Conservation (phyloP, 768 basidiomycete genomes). For the Hericium rajendrae region DNA sequence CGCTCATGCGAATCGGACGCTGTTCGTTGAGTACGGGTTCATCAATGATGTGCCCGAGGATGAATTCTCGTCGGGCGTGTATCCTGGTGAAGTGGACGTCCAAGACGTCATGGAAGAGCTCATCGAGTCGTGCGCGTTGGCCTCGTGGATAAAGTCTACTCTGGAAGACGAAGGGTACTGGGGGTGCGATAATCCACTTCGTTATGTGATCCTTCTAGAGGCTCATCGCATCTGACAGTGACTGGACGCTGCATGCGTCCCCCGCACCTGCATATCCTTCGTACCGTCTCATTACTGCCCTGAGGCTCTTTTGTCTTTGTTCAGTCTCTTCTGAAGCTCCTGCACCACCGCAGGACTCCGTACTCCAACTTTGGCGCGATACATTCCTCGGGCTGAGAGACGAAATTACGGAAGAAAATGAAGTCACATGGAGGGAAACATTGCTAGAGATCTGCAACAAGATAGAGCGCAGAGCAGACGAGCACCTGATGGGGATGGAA, state of each 20-base stretch:
- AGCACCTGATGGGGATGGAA: slow-evolving; percentile 25
- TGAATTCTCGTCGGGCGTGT: slow-evolving; percentile 18
- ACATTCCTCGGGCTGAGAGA: slow-evolving; percentile 27
- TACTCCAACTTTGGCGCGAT: slow-evolving; percentile 42
- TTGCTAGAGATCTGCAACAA: slow-evolving; percentile 30
- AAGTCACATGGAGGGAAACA: slow-evolving; percentile 18
- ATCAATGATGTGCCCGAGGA: slow-evolving; percentile 31
- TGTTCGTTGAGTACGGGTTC: slow-evolving; percentile 92
- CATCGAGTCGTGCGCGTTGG: slow-evolving; percentile 33
- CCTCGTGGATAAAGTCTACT: slow-evolving; percentile 38
- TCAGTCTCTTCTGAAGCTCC: slow-evolving; percentile 19
- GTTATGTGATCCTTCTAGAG: not conserved
- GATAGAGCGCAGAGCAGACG: slow-evolving; percentile 44
- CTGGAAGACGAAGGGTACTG: slow-evolving; percentile 68
- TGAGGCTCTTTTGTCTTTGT: slow-evolving; percentile 52
- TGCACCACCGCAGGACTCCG: slow-evolving; percentile 13
- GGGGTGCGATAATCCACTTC: slow-evolving; percentile 44
- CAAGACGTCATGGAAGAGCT: slow-evolving; percentile 41
- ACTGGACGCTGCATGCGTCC: slow-evolving; percentile 67
- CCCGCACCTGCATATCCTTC: slow-evolving; percentile 65
- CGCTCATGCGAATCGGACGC: slow-evolving; percentile 58
- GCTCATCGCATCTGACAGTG: slow-evolving; percentile 31
- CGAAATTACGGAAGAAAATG: slow-evolving; percentile 20
- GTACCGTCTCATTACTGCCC: slow-evolving; percentile 62
- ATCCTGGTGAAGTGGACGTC: slow-evolving; percentile 53